phyloP scores from a whole-genome alignment of 495 filamentous ascomycete genomes.

The Neurospora discreta region DNA sequence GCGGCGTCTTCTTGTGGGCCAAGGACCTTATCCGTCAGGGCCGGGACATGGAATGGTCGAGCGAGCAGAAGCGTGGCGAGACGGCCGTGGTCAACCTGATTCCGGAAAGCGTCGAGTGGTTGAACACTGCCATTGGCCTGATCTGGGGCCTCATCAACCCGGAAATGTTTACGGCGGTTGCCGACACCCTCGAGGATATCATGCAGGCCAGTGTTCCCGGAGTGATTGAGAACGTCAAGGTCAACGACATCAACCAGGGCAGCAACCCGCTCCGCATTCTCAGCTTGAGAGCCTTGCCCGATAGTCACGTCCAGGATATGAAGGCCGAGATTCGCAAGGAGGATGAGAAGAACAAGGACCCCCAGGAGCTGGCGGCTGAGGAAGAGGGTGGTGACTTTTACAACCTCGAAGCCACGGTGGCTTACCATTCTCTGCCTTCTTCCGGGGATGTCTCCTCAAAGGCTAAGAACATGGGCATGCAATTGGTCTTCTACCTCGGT shows the following conservation, averaged over 20 bases:
- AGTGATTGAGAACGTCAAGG: conserved; percentile 84
- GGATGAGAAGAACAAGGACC: conserved; percentile 71
- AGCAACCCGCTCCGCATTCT: conserved; percentile 81
- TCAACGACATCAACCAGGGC: conserved; percentile 93
- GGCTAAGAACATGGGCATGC: conserved; percentile 89
- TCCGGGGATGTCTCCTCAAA: conserved; percentile 56
- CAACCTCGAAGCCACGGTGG: conserved; percentile 87
- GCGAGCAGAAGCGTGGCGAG: conserved; percentile 73
- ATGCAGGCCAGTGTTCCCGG: conserved; percentile 92
- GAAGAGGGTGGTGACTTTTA: conserved; percentile 91
- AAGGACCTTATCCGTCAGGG: conserved; percentile 75
- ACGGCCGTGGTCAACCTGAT: conserved; percentile 75
- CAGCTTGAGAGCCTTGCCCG: conserved; percentile 80
- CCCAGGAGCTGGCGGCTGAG: conserved; percentile 76
- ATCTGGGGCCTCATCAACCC: conserved; percentile 87
- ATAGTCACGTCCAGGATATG: conserved; percentile 64
- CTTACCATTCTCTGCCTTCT: conserved; percentile 80
- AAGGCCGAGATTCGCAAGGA: conserved; percentile 67
- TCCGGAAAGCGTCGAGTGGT: conserved; percentile 84
- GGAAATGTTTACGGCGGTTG: conserved; percentile 70
- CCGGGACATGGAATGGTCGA: conserved; percentile 76
- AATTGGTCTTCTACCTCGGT: conserved; percentile 85
- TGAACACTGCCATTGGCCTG: conserved; percentile 74
- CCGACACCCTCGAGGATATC: conserved; percentile 56
- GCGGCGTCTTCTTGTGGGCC: conserved; percentile 77